A percentile compares a stretch with the other conserved stretches of the same genome.
These are phyloP conservation scores for Zoysia matrella DNA, from an alignment of 202 grass and related monocot species.

Conservation along the genomic window DNA sequence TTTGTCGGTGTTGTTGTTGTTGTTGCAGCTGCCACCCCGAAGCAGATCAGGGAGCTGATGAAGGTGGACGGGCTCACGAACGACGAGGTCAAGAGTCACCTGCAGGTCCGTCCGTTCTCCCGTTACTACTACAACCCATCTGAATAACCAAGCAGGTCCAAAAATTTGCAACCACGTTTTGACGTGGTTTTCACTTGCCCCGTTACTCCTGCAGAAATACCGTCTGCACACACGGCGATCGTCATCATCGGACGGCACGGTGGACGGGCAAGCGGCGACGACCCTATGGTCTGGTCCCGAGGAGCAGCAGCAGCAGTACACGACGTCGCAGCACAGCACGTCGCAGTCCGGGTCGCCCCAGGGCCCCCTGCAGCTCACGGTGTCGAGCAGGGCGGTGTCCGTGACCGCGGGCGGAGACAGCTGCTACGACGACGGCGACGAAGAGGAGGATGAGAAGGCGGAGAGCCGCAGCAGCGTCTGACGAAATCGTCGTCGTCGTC, in stretches of 20 bases:
- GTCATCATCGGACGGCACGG: slow-evolving; percentile 41
- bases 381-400: slow-evolving; percentile 56
- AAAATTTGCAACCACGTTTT: no score
- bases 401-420: slow-evolving; percentile 61
- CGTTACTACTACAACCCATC: no score
- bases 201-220: slow-evolving; percentile 66
- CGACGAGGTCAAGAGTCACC: slow-evolving; percentile 96
- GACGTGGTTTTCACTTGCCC: no score
- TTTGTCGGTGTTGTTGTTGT: slow-evolving; percentile 35
- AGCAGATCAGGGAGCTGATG: slow-evolving; percentile 36
- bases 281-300: neutral
- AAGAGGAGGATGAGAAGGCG: slow-evolving; percentile 69
- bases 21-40: slow-evolving; percentile 37
- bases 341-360: slow-evolving; percentile 83
- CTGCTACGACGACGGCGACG: slow-evolving; percentile 54
- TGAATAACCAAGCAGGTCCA: no score
- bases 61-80: slow-evolving; percentile 96
- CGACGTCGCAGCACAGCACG: slow-evolving; percentile 73
- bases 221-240: slow-evolving; percentile 77
- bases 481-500: neutral
- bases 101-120: neutral
- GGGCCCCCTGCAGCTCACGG: slow-evolving; percentile 68
- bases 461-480: slow-evolving; percentile 57
- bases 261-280: neutral
- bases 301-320: slow-evolving; percentile 60